A percentile compares a stretch with the other conserved stretches of the same genome.
These are phyloP conservation scores for Peribolospora kevripleyi DNA, from an alignment of 768 basidiomycete species.

Conservation along the genomic window DNA sequence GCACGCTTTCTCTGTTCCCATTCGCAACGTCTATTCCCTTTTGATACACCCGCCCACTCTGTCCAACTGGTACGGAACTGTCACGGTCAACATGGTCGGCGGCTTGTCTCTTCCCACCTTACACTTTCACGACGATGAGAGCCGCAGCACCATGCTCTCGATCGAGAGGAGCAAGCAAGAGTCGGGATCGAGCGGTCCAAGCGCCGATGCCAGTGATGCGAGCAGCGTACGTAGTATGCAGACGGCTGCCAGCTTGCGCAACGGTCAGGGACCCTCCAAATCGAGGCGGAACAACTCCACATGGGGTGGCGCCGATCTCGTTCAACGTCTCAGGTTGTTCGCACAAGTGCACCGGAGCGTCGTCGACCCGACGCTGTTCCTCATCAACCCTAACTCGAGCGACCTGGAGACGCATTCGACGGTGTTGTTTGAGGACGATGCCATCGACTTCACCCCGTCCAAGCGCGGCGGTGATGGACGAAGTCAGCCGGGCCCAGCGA, in stretches of 20 bases:
- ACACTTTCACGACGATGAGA: slow-evolving; percentile 94
- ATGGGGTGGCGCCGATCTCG: slow-evolving; percentile 73
- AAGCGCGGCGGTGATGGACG: slow-evolving; percentile 55
- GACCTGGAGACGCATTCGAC: slow-evolving; percentile 81
- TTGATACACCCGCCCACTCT: slow-evolving; percentile 16
- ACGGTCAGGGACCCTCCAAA: slow-evolving; percentile 19
- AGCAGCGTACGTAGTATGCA: not conserved
- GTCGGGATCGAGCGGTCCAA: too few relatives aligned
- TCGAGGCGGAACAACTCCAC: slow-evolving; percentile 24
- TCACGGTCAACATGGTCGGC: slow-evolving; percentile 67
- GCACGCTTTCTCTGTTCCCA: slow-evolving; percentile 12
- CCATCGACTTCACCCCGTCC: slow-evolving; percentile 50
- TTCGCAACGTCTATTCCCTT: slow-evolving; percentile 14
- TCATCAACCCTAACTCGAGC: slow-evolving; percentile 75
- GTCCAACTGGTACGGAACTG: slow-evolving; percentile 42
- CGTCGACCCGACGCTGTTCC: slow-evolving; percentile 59
- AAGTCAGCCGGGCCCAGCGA: slow-evolving; percentile 52
- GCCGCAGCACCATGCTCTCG: slow-evolving; percentile 31
- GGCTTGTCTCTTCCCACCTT: slow-evolving; percentile 62
- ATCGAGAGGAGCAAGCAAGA: slow-evolving; percentile 5
- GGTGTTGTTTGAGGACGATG: slow-evolving; percentile 59
- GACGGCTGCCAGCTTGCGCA: slow-evolving; percentile 21
- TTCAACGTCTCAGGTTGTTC: slow-evolving; percentile 49
- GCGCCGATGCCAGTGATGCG: too few relatives aligned
- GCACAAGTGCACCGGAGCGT: slow-evolving; percentile 62